phyloP scores from a whole-genome alignment of 164 flowering plant species.

The Paratinospora sagittata region DNA sequence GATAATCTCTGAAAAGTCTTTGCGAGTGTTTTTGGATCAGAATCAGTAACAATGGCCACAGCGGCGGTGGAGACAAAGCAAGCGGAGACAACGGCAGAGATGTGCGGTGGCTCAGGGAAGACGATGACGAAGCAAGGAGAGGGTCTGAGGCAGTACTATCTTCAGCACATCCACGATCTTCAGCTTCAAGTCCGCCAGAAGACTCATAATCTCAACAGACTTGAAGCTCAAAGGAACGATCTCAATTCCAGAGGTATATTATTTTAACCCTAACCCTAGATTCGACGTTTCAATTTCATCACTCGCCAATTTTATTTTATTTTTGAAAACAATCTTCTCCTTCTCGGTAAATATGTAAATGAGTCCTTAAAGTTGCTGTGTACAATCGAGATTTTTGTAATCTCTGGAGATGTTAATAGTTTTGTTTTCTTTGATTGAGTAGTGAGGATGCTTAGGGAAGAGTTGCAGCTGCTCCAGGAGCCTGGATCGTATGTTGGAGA shows the following conservation, averaged over 20 bases:
- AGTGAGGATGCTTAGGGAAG: slow-evolving; percentile 96
- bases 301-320: neutral
- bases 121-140: slow-evolving; percentile 53
- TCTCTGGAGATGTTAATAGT: neutral
- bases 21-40: too few species aligned
- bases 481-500: slow-evolving; percentile 99
- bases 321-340: neutral
- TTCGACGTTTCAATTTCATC: neutral
- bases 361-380: neutral
- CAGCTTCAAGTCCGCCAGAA: slow-evolving; percentile 79
- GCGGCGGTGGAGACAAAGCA: slow-evolving; percentile 22
- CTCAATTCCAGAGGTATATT: slow-evolving; percentile 78
- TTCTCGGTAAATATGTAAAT: neutral
- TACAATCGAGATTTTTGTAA: neutral
- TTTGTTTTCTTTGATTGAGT: slow-evolving; percentile 4
- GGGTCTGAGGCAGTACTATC: slow-evolving; percentile 81
- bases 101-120: slow-evolving; percentile 23
- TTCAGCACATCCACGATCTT: slow-evolving; percentile 75
- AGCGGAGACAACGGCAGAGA: slow-evolving; percentile 16
- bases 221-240: slow-evolving; percentile 94
- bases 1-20: neutral
- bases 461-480: slow-evolving; percentile 90
- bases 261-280: slow-evolving; percentile 17
- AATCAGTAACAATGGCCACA: slow-evolving; percentile 33
- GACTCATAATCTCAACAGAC: slow-evolving; percentile 77